Evolutionary conservation across 352 stramenopile genomes (phyloP).

Genomic region (Phytopythium chamaehyphon): DNA sequence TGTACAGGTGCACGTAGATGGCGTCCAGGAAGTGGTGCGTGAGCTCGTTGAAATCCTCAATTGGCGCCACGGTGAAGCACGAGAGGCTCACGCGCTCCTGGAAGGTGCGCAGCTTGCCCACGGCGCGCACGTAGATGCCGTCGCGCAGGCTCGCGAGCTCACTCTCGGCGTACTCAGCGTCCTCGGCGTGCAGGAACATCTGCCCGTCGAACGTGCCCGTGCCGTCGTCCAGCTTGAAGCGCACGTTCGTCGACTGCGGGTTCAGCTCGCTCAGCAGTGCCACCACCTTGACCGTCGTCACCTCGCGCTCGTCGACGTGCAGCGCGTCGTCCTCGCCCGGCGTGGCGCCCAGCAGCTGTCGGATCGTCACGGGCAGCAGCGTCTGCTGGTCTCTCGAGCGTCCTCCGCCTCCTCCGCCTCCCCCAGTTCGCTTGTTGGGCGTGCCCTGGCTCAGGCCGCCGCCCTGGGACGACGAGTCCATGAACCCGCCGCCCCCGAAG

Average conservation of each 20-base stretch:
- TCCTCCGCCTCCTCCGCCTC: conserved; percentile 20
- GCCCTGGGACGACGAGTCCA: conserved; percentile 45
- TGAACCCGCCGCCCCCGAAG: conserved; percentile 68
- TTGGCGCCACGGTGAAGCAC: conserved; percentile 78
- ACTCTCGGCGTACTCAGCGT: conserved; percentile 63
- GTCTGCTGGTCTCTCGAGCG: conserved; percentile 71
- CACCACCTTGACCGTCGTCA: conserved; percentile 89
- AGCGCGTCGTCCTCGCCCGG: conserved; percentile 59
- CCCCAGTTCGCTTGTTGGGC: conserved; percentile 37
- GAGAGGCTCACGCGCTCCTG: conserved; percentile 86
- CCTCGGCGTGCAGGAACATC: conserved; percentile 88
- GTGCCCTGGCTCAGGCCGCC: conserved; percentile 37
- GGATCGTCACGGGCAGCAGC: conserved; percentile 90
- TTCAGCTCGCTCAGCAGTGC: conserved; percentile 76
- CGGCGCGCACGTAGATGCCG: conserved; percentile 86
- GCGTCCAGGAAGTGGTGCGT: conserved; percentile 95
- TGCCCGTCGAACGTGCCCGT: conserved; percentile 91
- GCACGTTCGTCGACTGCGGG: conserved; percentile 88
- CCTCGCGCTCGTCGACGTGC: conserved; percentile 85
- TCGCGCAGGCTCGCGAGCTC: conserved; percentile 62
- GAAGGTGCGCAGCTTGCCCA: conserved; percentile 92
- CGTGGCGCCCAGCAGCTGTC: conserved; percentile 67
- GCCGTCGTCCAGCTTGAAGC: conserved; percentile 93
- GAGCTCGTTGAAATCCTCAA: conserved; percentile 93
- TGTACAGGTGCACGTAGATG: conserved; percentile 90